Conservation (phyloP, 345 rosid genomes). For the Moricandia moricandioides region DNA sequence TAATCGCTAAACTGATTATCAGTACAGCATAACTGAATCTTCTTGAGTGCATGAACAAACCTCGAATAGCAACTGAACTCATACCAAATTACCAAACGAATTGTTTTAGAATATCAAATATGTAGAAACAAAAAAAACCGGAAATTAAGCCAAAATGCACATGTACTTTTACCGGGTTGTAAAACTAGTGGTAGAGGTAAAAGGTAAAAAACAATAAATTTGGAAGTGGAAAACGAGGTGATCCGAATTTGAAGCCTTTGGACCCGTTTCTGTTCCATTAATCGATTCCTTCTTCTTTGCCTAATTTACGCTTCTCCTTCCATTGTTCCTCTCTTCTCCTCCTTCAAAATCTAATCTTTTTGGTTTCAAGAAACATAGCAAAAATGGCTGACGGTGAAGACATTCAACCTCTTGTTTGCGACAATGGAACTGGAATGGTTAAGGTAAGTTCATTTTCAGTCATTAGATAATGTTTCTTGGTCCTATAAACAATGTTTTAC, state of each 20-base stretch:
- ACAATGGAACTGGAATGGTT: constrained; percentile 79
- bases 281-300: neutral
- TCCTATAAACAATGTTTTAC: constrained; percentile 4
- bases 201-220: neutral
- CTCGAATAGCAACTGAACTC: too few species aligned
- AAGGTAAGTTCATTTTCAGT: constrained; percentile 35
- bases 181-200: neutral
- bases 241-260: constrained; percentile 35
- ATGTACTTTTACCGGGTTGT: neutral
- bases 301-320: neutral
- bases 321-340: neutral
- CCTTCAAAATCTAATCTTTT: constrained; percentile 1
- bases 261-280: constrained; percentile 22
- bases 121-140: neutral
- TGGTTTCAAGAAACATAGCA: constrained; percentile 9
- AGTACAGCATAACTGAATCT: neutral
- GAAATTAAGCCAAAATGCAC: too few species aligned
- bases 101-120: too few species aligned
- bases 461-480: neutral
- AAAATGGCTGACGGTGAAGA: constrained; percentile 92
- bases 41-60: neutral
- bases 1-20: neutral
- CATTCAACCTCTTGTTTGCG: constrained; percentile 73
- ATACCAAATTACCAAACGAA: neutral
- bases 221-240: constrained; percentile 12